Conservation (phyloP, 1,139 yeast species). For the Williopsis jadinii region DNA sequence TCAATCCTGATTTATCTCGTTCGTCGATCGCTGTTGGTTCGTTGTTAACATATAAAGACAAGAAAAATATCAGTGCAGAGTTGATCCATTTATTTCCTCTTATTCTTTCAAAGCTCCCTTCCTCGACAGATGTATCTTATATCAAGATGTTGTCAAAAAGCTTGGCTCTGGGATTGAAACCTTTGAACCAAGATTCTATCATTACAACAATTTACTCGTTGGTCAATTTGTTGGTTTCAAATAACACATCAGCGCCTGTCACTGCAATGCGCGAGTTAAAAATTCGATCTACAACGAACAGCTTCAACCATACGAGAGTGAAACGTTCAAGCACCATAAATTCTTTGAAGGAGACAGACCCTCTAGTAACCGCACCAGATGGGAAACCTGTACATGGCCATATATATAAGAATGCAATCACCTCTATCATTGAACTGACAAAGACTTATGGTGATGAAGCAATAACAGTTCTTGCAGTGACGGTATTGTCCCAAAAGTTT, state of each 20-base stretch:
- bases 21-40: conserved; percentile 50
- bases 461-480: conserved; percentile 73
- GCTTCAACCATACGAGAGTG: conserved; percentile 9
- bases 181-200: conserved; percentile 62
- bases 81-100: conserved; percentile 23
- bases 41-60: conserved; percentile 41
- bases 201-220: conserved; percentile 85
- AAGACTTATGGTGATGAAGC: conserved; percentile 64
- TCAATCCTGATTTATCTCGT: conserved; percentile 32
- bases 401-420: conserved; percentile 55
- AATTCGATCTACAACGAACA: conserved; percentile 23
- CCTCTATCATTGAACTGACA: conserved; percentile 68
- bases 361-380: conserved; percentile 1
- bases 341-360: conserved; percentile 6
- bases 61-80: conserved; percentile 24
- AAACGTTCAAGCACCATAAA: conserved; percentile 18
- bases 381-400: conserved; percentile 6
- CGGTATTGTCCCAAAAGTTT: conserved; percentile 80
- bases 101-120: conserved; percentile 33
- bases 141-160: conserved; percentile 30
- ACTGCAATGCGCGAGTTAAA: conserved; percentile 28
- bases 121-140: conserved; percentile 29
- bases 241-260: conserved; percentile 33
- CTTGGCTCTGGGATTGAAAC: conserved; percentile 37
- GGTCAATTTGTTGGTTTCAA: conserved; percentile 63